Evolutionary conservation across 306 rosid genomes (phyloP), one percentile per base, ranked within the genome.

Genomic region (Prinsepia uniflora): DNA sequence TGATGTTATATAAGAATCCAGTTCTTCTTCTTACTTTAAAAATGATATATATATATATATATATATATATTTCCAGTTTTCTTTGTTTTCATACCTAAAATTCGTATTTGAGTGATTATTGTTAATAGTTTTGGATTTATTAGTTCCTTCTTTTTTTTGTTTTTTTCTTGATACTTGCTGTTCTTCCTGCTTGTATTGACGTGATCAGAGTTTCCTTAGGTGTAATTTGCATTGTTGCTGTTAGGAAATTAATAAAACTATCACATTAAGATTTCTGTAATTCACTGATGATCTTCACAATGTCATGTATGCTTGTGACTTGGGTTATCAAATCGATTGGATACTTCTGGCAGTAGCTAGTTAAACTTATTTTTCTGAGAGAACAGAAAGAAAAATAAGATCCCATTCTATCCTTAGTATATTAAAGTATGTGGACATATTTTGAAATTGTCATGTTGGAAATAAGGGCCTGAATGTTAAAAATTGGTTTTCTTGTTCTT

Each of bases 401-500:
- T 24, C 4, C 48, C 57, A 15, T 6, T 47, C 22, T 11, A 20
- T 7, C 67, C 44, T 14, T 4, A 22, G 14, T 24, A 24, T 30
- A 17, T 8, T 20, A 30, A 22, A 47, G 2, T 65, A 22, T 66
- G 57, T 15, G n/a, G 44, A 24, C 6, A 24, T 42, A 47, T 14
- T 19, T 19, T n/a, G 30, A 52, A 52, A 17, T 14, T 49, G n/a
- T 6, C 55, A 49, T 49, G 6, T 15, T 13, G 13, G 13, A 44
- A 46, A 10, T 46, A 46, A 56, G 17, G 62, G 7, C 40, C 15
- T 22, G 43, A 12, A 34, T 30, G 64, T 34, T 59, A 34, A 14
- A 59, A 59, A 18, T 59, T 34, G 64, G 14, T 59, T 49, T 49
- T 57, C 73, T 73, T 68, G 61, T 53, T 59, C 65, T 42, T 67